phyloP scores from a whole-genome alignment of 202 grass and related monocot genomes.

The Cymbopogon flexuosus region DNA sequence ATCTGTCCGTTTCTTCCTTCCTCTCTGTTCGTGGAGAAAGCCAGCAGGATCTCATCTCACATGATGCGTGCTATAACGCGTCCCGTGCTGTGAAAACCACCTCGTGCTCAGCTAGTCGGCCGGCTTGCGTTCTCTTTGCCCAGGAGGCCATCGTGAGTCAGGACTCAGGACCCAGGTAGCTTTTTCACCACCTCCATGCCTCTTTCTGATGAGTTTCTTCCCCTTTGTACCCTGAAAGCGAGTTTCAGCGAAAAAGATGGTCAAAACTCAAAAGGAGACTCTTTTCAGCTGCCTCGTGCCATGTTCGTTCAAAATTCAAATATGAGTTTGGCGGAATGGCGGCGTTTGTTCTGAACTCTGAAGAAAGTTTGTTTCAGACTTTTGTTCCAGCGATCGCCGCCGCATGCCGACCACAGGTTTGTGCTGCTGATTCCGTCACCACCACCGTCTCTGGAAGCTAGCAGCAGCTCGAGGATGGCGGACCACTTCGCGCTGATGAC shows the following conservation, averaged over 20 bases:
- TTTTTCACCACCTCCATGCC: conserved; percentile 21
- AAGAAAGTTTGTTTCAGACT: not conserved
- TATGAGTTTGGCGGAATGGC: not conserved
- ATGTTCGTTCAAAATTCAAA: not conserved
- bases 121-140: not conserved
- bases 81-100: conserved; percentile 15
- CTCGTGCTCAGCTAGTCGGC: not conserved
- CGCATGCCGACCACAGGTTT: not conserved
- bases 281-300: conserved; percentile 14
- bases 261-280: not conserved
- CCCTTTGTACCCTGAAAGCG: not conserved
- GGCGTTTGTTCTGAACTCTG: conserved; percentile 10
- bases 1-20: conserved; percentile 16
- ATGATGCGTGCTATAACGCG: not conserved
- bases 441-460: not conserved
- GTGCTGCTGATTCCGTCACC: conserved; percentile 6
- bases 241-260: not conserved
- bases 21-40: conserved; percentile 9
- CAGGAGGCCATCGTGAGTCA: not conserved
- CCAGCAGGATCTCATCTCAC: conserved; percentile 19
- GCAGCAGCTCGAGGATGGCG: conserved; percentile 38
- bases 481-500: conserved; percentile 75
- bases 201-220: not conserved
- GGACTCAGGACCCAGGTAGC: not conserved
- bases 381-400: not conserved